phyloP scores from a whole-genome alignment of 2,329 filamentous ascomycete species.

The Colletotrichum plurivorum region DNA sequence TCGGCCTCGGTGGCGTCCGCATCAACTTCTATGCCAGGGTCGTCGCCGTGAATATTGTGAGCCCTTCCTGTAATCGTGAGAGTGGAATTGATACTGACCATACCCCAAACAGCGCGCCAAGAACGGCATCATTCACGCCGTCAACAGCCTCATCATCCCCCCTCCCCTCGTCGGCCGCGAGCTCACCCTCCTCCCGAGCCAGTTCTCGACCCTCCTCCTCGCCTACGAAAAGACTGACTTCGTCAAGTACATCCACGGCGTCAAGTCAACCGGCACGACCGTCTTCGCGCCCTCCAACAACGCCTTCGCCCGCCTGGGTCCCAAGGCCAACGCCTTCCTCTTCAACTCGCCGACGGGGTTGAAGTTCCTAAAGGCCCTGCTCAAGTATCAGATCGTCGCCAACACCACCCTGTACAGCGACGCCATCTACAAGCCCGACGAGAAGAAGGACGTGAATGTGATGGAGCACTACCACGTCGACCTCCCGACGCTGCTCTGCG shows the following conservation, averaged over 20 bases:
- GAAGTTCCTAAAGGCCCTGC: constrained; percentile 82
- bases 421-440: constrained; percentile 73
- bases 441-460: constrained; percentile 47
- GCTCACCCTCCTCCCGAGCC: constrained; percentile 76
- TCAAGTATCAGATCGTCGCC: constrained; percentile 84
- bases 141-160: constrained; percentile 82
- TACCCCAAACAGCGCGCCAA: constrained; percentile 65
- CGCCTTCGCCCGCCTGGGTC: constrained; percentile 84
- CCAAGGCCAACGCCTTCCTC: constrained; percentile 83
- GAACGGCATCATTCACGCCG: constrained; percentile 86
- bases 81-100: not conserved
- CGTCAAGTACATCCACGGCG: constrained; percentile 69
- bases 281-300: constrained; percentile 86
- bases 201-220: constrained; percentile 85
- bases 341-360: constrained; percentile 80
- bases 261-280: constrained; percentile 75
- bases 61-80: constrained; percentile 41
- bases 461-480: constrained; percentile 75
- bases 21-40: constrained; percentile 85
- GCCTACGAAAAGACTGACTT: constrained; percentile 83
- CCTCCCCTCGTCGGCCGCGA: constrained; percentile 72
- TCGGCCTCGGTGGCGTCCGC: constrained; percentile 73
- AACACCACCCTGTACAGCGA: constrained; percentile 88
- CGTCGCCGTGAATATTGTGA: constrained; percentile 78
- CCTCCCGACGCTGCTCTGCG: constrained; percentile 79